A percentile compares a stretch with the other conserved stretches of the same genome.
Evolutionary conservation across 2,329 filamentous ascomycete genomes (phyloP).

Genomic region (Colletotrichum graminicola): DNA sequence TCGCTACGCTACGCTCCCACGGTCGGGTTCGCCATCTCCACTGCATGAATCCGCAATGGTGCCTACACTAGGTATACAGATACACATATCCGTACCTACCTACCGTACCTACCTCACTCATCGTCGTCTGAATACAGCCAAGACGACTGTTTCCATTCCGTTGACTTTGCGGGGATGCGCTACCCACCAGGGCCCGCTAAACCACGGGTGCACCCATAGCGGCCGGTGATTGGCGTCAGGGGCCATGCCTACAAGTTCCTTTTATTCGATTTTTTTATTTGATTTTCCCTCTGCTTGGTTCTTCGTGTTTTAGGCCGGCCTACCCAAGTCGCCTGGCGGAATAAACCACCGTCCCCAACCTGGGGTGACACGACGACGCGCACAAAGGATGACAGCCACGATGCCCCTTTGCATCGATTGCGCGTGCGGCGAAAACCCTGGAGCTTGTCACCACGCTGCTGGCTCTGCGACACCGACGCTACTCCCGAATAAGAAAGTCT

Average conservation of each 20-base stretch:
- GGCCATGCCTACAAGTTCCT: constrained; percentile 16
- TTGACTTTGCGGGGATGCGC: constrained; percentile 18
- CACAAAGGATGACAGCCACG: neutral
- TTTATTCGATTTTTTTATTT: neutral
- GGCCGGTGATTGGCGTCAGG: constrained; percentile 36
- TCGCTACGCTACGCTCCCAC: neutral
- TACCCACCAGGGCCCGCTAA: constrained; percentile 27
- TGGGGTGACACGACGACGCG: neutral
- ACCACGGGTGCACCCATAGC: constrained; percentile 38
- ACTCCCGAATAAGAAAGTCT: neutral
- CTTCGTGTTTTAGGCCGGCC: no score
- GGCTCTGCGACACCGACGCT: neutral
- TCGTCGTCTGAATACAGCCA: no score
- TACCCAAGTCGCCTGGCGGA: no score
- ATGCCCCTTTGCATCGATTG: neutral
- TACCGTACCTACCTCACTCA: no score
- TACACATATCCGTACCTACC: no score
- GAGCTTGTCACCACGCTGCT: neutral
- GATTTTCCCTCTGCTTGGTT: no score
- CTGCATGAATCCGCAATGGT: no score
- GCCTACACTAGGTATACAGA: neutral
- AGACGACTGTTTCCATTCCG: neutral
- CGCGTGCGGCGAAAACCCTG: neutral
- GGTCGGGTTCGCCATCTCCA: neutral
- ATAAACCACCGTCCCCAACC: neutral